A percentile compares a stretch with the other conserved stretches of the same genome.
Evolutionary conservation across 2,329 filamentous ascomycete genomes (phyloP).

Genomic region (Gliomastix tumulicola): DNA sequence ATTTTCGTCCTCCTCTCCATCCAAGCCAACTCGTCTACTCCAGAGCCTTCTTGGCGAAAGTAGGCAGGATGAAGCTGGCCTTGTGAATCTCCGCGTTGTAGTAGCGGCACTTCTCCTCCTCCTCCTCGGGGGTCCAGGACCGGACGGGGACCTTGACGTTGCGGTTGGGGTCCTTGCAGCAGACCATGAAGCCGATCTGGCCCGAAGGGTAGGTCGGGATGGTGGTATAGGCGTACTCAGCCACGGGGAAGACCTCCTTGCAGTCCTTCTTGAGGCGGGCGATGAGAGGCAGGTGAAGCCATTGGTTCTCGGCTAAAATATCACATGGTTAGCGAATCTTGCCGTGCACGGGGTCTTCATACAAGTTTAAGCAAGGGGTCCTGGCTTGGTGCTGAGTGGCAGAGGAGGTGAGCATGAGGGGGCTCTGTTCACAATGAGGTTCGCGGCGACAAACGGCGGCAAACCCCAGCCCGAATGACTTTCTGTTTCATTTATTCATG

Average conservation of each 20-base stretch:
- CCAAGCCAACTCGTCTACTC: constrained; percentile 30
- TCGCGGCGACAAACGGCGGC: no score
- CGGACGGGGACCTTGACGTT: constrained; percentile 83
- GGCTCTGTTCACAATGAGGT: no score
- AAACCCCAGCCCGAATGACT: no score
- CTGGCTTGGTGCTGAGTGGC: no score
- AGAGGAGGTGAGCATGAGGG: no score
- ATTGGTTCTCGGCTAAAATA: constrained; percentile 90
- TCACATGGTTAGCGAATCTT: no score
- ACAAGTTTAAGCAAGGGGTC: no score
- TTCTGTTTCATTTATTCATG: no score
- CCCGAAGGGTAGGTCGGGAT: constrained; percentile 98
- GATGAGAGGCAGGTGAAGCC: constrained; percentile 94
- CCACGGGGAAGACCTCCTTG: constrained; percentile 93
- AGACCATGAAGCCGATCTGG: constrained; percentile 99
- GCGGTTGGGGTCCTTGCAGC: constrained; percentile 84
- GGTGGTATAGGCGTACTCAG: constrained; percentile 98
- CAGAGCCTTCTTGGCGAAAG: constrained; percentile 77
- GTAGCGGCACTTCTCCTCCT: constrained; percentile 89
- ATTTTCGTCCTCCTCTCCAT: constrained; percentile 2
- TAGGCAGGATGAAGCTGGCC: constrained; percentile 88
- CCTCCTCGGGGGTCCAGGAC: constrained; percentile 76
- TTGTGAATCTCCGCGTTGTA: constrained; percentile 97
- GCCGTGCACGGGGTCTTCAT: no score
- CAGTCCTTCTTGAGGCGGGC: constrained; percentile 93